Percentiles rank a stretch among this genome's conserved stretches.
Evolutionary conservation across 2,329 filamentous ascomycete species (phyloP).

Genomic region (Arthrobotrys entomopaga): DNA sequence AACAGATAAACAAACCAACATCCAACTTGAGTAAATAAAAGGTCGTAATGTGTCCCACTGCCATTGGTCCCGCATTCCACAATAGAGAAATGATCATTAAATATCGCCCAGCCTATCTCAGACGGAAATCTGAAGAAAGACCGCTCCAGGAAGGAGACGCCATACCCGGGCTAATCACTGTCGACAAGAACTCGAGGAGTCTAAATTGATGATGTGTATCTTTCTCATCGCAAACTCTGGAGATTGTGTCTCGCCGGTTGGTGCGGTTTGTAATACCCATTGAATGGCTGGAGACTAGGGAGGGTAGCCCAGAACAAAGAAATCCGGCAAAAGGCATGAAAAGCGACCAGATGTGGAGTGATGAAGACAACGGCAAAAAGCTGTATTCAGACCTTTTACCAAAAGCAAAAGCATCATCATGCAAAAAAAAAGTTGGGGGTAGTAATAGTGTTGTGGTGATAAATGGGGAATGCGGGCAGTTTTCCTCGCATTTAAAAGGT

Average conservation of each 20-base stretch:
- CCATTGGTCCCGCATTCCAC: conserved; percentile 53
- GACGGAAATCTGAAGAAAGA: neutral
- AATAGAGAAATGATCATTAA: neutral
- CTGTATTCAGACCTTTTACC: conserved; percentile 55
- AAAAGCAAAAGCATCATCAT: conserved; percentile 56
- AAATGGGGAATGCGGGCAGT: neutral
- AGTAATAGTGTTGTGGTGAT: neutral
- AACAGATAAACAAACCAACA: conserved; percentile 24
- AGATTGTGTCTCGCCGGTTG: conserved; percentile 17
- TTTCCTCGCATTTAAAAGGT: too few species aligned
- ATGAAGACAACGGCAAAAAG: conserved; percentile 17
- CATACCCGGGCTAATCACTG: conserved; percentile 40
- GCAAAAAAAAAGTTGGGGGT: conserved; percentile 12
- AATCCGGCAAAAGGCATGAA: conserved; percentile 3
- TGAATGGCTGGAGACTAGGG: conserved; percentile 1
- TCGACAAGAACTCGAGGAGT: conserved; percentile 28
- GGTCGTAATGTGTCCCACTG: conserved; percentile 38
- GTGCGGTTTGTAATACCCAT: neutral
- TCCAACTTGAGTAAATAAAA: conserved; percentile 23
- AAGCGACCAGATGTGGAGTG: conserved; percentile 14
- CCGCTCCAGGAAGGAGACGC: conserved; percentile 40
- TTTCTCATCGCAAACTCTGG: conserved; percentile 19
- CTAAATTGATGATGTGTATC: conserved; percentile 10
- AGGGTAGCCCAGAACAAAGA: conserved; percentile 30
- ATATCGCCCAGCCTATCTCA: neutral